A percentile compares a stretch with the other conserved stretches of the same genome.
Evolutionary conservation across 768 basidiomycete genomes (phyloP).

Genomic region (Russula olivacea): DNA sequence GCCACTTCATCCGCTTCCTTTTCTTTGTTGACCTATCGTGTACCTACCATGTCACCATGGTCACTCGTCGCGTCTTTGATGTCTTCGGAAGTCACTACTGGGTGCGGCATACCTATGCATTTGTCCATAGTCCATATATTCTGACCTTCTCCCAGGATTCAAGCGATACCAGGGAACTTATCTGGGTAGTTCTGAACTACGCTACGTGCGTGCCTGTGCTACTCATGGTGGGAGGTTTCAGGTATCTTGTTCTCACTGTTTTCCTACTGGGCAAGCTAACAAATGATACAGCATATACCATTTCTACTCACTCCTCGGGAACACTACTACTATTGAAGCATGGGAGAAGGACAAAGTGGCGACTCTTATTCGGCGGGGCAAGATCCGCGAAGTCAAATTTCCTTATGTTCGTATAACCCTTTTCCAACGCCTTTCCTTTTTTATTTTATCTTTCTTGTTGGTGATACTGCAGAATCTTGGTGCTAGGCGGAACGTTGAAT

Average conservation of each 20-base stretch:
- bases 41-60: constrained; percentile 80
- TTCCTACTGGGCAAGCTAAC: constrained; percentile 20
- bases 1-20: constrained; percentile 84
- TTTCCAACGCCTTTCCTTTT: not conserved
- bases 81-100: constrained; percentile 44
- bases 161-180: constrained; percentile 59
- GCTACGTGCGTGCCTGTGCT: constrained; percentile 80
- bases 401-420: constrained; percentile 65
- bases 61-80: constrained; percentile 56
- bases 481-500: constrained; percentile 58
- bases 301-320: constrained; percentile 65
- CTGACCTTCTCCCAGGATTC: constrained; percentile 48
- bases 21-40: constrained; percentile 91
- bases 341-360: constrained; percentile 98
- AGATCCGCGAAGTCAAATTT: constrained; percentile 86
- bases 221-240: constrained; percentile 84
- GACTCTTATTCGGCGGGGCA: constrained; percentile 75
- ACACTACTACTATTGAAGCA: constrained; percentile 93
- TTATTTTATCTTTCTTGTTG: constrained; percentile 19
- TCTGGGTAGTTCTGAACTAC: constrained; percentile 87
- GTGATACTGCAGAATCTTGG: constrained; percentile 67
- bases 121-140: constrained; percentile 28
- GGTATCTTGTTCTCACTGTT: constrained; percentile 39
- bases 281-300: constrained; percentile 68
- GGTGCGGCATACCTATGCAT: constrained; percentile 33